A percentile compares a stretch with the other conserved stretches of the same genome.
Evolutionary conservation across 108 stramenopile genomes (phyloP).

Genomic region (Nitzschia palea): DNA sequence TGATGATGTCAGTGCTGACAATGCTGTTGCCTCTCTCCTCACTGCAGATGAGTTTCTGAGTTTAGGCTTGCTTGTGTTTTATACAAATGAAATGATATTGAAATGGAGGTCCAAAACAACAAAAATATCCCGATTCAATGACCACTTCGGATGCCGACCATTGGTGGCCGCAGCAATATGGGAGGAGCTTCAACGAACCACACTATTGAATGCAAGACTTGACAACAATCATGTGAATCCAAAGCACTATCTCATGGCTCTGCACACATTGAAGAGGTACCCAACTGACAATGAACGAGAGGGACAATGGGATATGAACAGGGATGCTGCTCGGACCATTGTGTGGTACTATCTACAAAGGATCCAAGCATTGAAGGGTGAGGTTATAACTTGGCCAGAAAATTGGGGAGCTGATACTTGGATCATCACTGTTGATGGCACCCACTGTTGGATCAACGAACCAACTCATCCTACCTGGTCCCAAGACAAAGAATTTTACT

Average conservation of each 20-base stretch:
- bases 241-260: slow-evolving; percentile 8
- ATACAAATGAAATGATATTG: background rate
- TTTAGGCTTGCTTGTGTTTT: background rate
- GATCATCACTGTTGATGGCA: slow-evolving; percentile 24
- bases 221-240: background rate
- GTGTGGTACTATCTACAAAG: background rate
- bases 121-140: background rate
- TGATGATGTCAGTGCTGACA: too few relatives aligned
- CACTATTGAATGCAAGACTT: background rate
- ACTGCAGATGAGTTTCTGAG: background rate
- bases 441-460: slow-evolving; percentile 17
- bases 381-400: slow-evolving; percentile 22
- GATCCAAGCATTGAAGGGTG: slow-evolving; percentile 8
- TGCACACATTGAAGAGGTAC: slow-evolving; percentile 4
- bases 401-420: slow-evolving; percentile 3
- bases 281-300: slow-evolving; percentile 4
- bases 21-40: background rate
- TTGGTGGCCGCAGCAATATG: background rate
- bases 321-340: background rate
- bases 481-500: background rate
- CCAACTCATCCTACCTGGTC: slow-evolving; percentile 18
- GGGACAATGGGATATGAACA: background rate
- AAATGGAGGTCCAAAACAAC: background rate
- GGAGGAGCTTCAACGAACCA: background rate
- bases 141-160: background rate